Percentiles rank a stretch among this genome's conserved stretches.
Evolutionary conservation across 768 basidiomycete genomes (phyloP).

Genomic region (Suillus sp.): DNA sequence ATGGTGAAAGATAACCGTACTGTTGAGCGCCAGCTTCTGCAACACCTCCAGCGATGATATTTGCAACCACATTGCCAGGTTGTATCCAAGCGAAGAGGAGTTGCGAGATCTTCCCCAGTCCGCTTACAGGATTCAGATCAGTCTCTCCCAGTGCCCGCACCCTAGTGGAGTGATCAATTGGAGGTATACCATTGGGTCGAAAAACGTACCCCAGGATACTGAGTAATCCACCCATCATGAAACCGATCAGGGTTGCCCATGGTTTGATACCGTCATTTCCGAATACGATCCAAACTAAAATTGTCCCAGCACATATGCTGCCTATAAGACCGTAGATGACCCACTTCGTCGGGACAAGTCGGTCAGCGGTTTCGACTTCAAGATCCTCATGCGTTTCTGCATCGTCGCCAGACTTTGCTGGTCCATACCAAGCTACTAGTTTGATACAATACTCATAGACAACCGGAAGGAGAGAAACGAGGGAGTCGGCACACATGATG

Average conservation of each 20-base stretch:
- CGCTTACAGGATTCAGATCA: conserved; percentile 90
- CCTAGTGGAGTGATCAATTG: conserved; percentile 39
- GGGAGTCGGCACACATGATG: conserved; percentile 91
- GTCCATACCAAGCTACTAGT: conserved; percentile 33
- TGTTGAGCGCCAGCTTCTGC: conserved; percentile 95
- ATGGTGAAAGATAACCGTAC: conserved; percentile 41
- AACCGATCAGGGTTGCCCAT: conserved; percentile 91
- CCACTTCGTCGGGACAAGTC: conserved; percentile 83
- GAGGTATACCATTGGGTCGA: conserved; percentile 2
- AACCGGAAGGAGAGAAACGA: conserved; percentile 84
- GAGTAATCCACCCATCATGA: conserved; percentile 78
- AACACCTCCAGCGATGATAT: conserved; percentile 96
- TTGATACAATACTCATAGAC: conserved; percentile 50
- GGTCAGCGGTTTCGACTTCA: conserved; percentile 75
- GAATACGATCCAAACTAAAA: conserved; percentile 87
- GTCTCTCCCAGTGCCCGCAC: conserved; percentile 96
- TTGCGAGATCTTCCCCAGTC: conserved; percentile 93
- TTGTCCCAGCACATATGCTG: conserved; percentile 69
- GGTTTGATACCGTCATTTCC: conserved; percentile 90
- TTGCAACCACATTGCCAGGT: conserved; percentile 95
- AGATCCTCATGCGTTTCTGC: conserved; percentile 42
- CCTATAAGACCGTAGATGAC: conserved; percentile 64
- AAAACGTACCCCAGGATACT: conserved; percentile 80
- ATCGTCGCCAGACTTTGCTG: conserved; percentile 29
- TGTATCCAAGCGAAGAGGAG: conserved; percentile 93